phyloP scores from a whole-genome alignment of 176 grass and related monocot species.

The Lolium rigidum region DNA sequence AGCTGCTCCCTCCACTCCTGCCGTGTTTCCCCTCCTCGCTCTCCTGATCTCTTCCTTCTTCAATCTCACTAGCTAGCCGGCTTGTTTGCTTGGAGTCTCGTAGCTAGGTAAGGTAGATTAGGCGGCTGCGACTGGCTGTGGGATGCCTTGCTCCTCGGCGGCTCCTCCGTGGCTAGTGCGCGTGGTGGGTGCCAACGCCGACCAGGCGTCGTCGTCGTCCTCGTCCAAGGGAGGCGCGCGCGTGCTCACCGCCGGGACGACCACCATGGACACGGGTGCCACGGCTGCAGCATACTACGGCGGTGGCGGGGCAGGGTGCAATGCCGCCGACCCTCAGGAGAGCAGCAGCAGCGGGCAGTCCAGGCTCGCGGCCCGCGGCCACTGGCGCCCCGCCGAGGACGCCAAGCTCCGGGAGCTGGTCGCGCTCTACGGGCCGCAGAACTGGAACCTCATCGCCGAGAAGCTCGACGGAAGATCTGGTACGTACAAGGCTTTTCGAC shows the following conservation, averaged over 20 bases:
- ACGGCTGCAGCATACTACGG: slow-evolving; percentile 31
- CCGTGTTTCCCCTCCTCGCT: background rate
- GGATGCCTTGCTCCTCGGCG: slow-evolving; percentile 50
- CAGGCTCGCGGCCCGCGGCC: slow-evolving; percentile 71
- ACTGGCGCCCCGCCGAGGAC: slow-evolving; percentile 94
- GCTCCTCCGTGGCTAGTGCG: slow-evolving; percentile 53
- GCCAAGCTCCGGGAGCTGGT: slow-evolving; percentile 89
- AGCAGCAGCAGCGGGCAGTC: slow-evolving; percentile 70
- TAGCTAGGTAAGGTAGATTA: background rate
- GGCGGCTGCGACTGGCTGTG: background rate
- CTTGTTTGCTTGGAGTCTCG: slow-evolving; percentile 6
- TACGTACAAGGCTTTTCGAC: slow-evolving; percentile 23
- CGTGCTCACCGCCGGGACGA: slow-evolving; percentile 44
- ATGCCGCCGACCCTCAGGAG: slow-evolving; percentile 49
- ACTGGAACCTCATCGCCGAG: slow-evolving; percentile 97
- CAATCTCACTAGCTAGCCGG: background rate
- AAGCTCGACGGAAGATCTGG: slow-evolving; percentile 92
- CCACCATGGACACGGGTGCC: slow-evolving; percentile 54
- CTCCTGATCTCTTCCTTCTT: background rate
- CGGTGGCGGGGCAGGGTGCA: slow-evolving; percentile 9
- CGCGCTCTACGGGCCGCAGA: slow-evolving; percentile 78
- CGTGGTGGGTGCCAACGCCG: slow-evolving; percentile 30
- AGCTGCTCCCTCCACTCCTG: slow-evolving; percentile 22
- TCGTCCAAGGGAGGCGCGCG: slow-evolving; percentile 56
- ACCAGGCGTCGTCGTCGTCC: slow-evolving; percentile 61